Percentiles rank a stretch among this genome's conserved stretches.
Evolutionary conservation across 2,329 filamentous ascomycete species (phyloP).

Genomic region (Xylariaceae sp.): DNA sequence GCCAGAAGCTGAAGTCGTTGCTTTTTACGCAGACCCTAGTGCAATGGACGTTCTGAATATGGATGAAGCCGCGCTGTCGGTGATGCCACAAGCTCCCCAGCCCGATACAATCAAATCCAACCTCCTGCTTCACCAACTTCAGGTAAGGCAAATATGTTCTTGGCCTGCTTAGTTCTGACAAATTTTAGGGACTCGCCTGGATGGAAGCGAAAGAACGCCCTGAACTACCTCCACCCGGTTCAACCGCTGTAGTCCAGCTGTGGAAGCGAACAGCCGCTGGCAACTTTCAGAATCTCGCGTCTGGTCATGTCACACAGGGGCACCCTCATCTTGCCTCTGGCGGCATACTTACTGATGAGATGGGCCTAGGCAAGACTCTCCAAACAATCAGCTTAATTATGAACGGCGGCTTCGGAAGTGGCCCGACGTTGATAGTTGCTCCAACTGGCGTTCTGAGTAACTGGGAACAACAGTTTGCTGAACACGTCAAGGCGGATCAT

Average conservation of each 20-base stretch:
- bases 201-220: conserved; percentile 73
- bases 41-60: conserved; percentile 67
- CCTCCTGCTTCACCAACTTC: conserved; percentile 74
- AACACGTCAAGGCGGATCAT: conserved; percentile 63
- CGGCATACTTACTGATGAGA: conserved; percentile 85
- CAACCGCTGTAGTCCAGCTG: conserved; percentile 65
- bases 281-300: conserved; percentile 65
- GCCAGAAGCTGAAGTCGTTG: conserved; percentile 61
- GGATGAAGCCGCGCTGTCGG: conserved; percentile 64
- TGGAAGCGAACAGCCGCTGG: conserved; percentile 59
- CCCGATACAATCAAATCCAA: conserved; percentile 61
- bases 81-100: conserved; percentile 68
- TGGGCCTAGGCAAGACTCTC: conserved; percentile 87
- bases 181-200: conserved; percentile 71
- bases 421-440: conserved; percentile 72
- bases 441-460: conserved; percentile 88
- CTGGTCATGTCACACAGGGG: conserved; percentile 57
- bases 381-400: conserved; percentile 79
- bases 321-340: conserved; percentile 67
- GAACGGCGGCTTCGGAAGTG: conserved; percentile 44
- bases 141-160: conserved; percentile 36
- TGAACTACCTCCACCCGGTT: conserved; percentile 53
- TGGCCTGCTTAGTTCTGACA: conserved; percentile 4
- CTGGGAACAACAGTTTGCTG: conserved; percentile 74
- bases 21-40: conserved; percentile 60